phyloP scores from a whole-genome alignment of 1,139 yeast species.

The Hyphopichia burtonii region DNA sequence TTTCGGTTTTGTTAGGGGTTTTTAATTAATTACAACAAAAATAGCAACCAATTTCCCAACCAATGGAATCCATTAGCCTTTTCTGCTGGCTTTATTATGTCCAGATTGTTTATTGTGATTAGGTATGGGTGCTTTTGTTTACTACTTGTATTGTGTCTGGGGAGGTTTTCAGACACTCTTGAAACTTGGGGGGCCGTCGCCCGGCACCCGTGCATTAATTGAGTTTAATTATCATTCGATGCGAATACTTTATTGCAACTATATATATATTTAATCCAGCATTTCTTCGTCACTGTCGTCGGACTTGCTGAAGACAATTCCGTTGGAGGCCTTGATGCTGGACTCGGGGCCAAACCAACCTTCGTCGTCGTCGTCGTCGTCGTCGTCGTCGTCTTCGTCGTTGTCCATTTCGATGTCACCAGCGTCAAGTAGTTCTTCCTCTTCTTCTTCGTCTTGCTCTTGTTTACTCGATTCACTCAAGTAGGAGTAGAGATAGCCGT shows the following conservation, averaged over 20 bases:
- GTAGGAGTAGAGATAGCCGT: slow-evolving; percentile 52
- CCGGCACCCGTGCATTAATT: too few relatives aligned
- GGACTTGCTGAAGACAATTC: slow-evolving; percentile 8
- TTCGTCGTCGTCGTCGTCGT: slow-evolving; percentile 16
- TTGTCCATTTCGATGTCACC: slow-evolving; percentile 11
- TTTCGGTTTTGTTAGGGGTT: background rate
- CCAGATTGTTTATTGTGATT: too few relatives aligned
- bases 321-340: slow-evolving; percentile 1
- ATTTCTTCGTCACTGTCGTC: slow-evolving; percentile 9
- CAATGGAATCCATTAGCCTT: too few relatives aligned
- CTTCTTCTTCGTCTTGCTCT: slow-evolving; percentile 15
- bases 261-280: slow-evolving; percentile 2
- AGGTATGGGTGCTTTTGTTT: too few relatives aligned
- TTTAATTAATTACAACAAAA: too few relatives aligned
- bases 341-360: slow-evolving; percentile 19
- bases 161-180: too few relatives aligned
- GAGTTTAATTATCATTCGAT: too few relatives aligned
- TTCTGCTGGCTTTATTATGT: too few relatives aligned
- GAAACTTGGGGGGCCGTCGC: too few relatives aligned
- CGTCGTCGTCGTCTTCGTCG: slow-evolving; percentile 14
- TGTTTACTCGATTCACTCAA: slow-evolving; percentile 21
- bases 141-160: too few relatives aligned
- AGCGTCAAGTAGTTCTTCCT: slow-evolving; percentile 10
- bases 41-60: too few relatives aligned
- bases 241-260: too few relatives aligned